A percentile compares a stretch with the other conserved stretches of the same genome.
Conservation (phyloP, 78 protist species). For the Chrysochromulina parva region DNA sequence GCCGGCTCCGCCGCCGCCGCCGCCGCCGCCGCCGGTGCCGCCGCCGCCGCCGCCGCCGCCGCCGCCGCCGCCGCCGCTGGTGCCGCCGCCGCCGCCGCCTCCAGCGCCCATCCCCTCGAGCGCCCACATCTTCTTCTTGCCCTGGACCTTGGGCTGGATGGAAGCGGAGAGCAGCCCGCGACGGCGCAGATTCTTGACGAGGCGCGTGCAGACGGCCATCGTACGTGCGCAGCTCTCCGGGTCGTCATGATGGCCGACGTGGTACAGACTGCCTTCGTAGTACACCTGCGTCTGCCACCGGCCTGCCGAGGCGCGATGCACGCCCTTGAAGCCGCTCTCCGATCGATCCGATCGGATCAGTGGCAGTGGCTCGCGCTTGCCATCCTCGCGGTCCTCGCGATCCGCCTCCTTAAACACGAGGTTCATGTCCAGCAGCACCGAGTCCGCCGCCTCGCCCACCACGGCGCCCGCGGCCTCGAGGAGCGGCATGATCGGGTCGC, state of each 20-base stretch:
- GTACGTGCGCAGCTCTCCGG: background rate
- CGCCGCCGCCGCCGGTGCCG: no score
- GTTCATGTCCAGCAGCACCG: background rate
- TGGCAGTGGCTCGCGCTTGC: background rate
- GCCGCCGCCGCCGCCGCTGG: no score
- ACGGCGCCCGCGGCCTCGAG: no score
- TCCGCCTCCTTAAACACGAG: background rate
- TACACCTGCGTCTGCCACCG: conserved; percentile 2
- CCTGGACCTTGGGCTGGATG: no score
- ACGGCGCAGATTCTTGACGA: background rate
- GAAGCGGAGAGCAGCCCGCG: background rate
- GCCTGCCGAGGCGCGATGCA: background rate
- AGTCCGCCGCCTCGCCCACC: no score
- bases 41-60: no score
- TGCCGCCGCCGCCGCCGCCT: no score
- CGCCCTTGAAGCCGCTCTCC: background rate
- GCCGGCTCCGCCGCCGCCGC: no score
- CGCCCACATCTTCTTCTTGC: no score
- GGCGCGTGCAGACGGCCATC: background rate
- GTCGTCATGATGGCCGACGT: background rate
- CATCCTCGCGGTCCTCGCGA: background rate
- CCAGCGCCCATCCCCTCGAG: no score
- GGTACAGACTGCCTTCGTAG: background rate
- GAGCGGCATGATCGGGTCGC: no score
- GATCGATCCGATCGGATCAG: background rate